Percentiles rank a stretch among this genome's conserved stretches.
These are phyloP conservation scores for Aspergillus fijiensis DNA, from an alignment of 2,329 filamentous ascomycete species.

Conservation along the genomic window DNA sequence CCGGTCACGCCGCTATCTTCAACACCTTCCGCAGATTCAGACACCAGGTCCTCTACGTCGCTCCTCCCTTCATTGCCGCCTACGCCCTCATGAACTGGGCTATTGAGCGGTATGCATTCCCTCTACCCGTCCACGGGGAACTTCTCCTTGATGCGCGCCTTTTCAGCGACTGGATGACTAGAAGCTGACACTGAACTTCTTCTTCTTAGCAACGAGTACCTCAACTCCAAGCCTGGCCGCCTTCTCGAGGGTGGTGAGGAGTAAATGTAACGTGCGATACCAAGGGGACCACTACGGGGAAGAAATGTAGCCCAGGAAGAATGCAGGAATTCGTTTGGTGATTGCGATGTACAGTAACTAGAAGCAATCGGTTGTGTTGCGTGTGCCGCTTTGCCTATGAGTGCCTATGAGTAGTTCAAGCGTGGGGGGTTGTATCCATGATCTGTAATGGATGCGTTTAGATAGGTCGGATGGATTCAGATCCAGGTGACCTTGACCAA, in stretches of 20 bases:
- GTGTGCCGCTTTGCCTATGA: constrained; percentile 13
- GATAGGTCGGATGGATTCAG: constrained; percentile 6
- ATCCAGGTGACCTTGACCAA: neutral
- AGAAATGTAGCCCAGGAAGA: constrained; percentile 8
- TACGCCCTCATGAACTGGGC: constrained; percentile 92
- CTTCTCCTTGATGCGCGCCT: neutral
- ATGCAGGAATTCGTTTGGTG: constrained; percentile 25
- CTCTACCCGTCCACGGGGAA: neutral
- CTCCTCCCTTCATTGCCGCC: constrained; percentile 71
- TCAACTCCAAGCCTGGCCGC: constrained; percentile 52
- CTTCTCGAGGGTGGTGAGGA: constrained; percentile 34
- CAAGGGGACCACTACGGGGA: constrained; percentile 1
- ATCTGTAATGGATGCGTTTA: constrained; percentile 1
- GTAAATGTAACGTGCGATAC: constrained; percentile 28
- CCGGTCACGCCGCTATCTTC: constrained; percentile 81
- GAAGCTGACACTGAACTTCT: constrained; percentile 5
- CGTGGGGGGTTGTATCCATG: neutral
- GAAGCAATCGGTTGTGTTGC: constrained; percentile 34
- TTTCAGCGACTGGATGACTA: neutral
- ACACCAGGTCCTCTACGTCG: constrained; percentile 84
- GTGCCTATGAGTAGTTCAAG: neutral
- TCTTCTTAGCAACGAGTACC: constrained; percentile 47
- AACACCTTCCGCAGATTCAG: constrained; percentile 88
- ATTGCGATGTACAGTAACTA: constrained; percentile 45
- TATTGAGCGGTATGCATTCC: constrained; percentile 70